A percentile compares a stretch with the other conserved stretches of the same genome.
These are phyloP conservation scores for Diplodia intermedia DNA, from an alignment of 2,329 filamentous ascomycete genomes.

Conservation along the genomic window DNA sequence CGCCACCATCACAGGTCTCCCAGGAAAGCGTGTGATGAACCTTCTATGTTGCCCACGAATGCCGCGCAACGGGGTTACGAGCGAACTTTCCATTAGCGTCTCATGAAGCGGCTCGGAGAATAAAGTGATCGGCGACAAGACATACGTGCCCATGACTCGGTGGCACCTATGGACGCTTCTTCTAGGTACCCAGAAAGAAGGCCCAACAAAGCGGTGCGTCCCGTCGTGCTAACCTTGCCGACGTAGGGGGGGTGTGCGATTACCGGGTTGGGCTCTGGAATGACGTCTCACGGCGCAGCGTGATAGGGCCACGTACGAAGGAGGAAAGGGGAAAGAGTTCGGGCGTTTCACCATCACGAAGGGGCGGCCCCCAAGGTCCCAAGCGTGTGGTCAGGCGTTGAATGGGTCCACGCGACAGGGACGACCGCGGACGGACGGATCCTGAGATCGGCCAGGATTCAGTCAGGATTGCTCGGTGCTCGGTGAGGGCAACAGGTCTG, in stretches of 20 bases:
- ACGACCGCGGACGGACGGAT: neutral
- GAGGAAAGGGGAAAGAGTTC: neutral
- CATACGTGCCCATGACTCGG: neutral
- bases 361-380: neutral
- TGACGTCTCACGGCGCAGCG: neutral
- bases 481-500: neutral
- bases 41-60: neutral
- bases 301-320: neutral
- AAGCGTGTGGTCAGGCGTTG: neutral
- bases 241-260: constrained; percentile 4
- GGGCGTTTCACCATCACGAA: constrained; percentile 16
- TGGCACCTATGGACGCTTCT: neutral
- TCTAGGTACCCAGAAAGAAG: neutral
- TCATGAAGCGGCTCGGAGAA: neutral
- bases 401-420: neutral
- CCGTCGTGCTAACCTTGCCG: constrained; percentile 3
- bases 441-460: neutral
- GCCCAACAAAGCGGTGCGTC: constrained; percentile 12
- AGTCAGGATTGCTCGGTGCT: neutral
- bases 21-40: neutral
- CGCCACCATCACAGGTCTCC: neutral
- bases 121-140: neutral
- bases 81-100: neutral
- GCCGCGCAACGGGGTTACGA: neutral
- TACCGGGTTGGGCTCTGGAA: neutral